These are phyloP conservation scores for Passiflora organensis DNA, from an alignment of 345 rosid species.

Conservation along the genomic window DNA sequence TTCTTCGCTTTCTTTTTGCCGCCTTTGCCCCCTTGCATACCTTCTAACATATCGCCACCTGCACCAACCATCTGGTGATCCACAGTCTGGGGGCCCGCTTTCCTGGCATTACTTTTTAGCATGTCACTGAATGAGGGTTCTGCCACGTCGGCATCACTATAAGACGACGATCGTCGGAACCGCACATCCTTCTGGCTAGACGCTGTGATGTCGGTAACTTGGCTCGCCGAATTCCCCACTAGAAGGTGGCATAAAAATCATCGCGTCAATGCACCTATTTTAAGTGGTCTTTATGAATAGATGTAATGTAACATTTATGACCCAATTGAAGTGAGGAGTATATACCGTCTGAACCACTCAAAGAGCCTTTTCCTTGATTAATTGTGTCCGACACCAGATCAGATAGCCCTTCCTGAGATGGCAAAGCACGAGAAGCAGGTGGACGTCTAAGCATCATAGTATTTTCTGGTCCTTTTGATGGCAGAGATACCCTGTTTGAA, in stretches of 20 bases:
- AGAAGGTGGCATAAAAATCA: background rate
- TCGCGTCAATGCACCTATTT: conserved; percentile 28
- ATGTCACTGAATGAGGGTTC: conserved; percentile 69
- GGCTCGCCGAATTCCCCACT: too few species aligned
- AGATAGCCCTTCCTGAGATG: conserved; percentile 44
- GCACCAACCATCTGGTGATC: background rate
- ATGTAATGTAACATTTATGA: background rate
- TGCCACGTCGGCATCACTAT: conserved; percentile 38
- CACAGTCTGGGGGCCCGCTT: background rate
- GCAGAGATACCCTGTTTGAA: conserved; percentile 25
- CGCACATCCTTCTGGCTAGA: conserved; percentile 41
- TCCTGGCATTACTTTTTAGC: conserved; percentile 37
- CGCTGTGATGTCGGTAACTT: conserved; percentile 16
- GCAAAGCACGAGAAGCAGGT: conserved; percentile 36
- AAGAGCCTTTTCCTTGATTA: conserved; percentile 32
- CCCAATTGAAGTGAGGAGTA: conserved; percentile 2
- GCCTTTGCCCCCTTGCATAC: conserved; percentile 24
- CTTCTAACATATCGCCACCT: conserved; percentile 21
- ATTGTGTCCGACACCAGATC: conserved; percentile 36
- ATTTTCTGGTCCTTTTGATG: conserved; percentile 45
- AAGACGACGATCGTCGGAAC: conserved; percentile 49
- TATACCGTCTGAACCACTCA: conserved; percentile 15
- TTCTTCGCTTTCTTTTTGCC: conserved; percentile 89
- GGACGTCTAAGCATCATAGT: conserved; percentile 31
- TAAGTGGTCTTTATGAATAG: conserved; percentile 6